Evolutionary conservation across 2,329 filamentous ascomycete species (phyloP).

Genomic region (Alternaria metachromatica): DNA sequence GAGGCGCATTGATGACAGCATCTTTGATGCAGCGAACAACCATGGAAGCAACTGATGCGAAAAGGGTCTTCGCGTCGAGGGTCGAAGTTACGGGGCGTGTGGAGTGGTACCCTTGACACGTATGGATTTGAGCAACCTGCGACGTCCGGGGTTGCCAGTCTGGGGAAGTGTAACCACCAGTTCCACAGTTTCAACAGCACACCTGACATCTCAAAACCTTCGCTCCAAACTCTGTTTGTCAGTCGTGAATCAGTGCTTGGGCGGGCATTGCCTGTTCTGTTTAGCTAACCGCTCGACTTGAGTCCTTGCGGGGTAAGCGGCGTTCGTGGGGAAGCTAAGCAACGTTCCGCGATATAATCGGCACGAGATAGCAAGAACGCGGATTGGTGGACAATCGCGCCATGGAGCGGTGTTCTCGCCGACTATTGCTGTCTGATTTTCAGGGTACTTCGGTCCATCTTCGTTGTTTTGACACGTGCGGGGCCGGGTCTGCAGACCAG

Average conservation of each 20-base stretch:
- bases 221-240: slow-evolving; percentile 6
- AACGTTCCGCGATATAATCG: slow-evolving; percentile 7
- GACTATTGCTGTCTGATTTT: slow-evolving; percentile 1
- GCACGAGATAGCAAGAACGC: not conserved
- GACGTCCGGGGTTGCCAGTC: slow-evolving; percentile 9
- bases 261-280: slow-evolving; percentile 8
- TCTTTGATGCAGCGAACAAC: slow-evolving; percentile 3
- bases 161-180: slow-evolving; percentile 11
- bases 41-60: slow-evolving; percentile 4
- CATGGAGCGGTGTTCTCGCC: slow-evolving; percentile 1
- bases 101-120: not conserved
- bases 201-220: slow-evolving; percentile 9
- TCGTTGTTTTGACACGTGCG: slow-evolving; percentile 6
- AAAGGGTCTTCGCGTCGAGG: not conserved
- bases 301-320: slow-evolving; percentile 5
- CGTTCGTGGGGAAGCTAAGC: slow-evolving; percentile 12
- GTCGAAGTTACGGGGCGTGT: not conserved
- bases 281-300: slow-evolving; percentile 5
- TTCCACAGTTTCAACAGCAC: slow-evolving; percentile 4
- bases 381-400: slow-evolving; percentile 3
- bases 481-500: not conserved
- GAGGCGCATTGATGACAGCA: not conserved
- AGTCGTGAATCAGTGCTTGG: not conserved
- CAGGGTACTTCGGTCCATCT: not conserved
- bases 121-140: not conserved